Percentiles rank a stretch among this genome's conserved stretches.
Evolutionary conservation across 2,329 filamentous ascomycete species (phyloP).

Genomic region (Zymoseptoria pseudotritici): DNA sequence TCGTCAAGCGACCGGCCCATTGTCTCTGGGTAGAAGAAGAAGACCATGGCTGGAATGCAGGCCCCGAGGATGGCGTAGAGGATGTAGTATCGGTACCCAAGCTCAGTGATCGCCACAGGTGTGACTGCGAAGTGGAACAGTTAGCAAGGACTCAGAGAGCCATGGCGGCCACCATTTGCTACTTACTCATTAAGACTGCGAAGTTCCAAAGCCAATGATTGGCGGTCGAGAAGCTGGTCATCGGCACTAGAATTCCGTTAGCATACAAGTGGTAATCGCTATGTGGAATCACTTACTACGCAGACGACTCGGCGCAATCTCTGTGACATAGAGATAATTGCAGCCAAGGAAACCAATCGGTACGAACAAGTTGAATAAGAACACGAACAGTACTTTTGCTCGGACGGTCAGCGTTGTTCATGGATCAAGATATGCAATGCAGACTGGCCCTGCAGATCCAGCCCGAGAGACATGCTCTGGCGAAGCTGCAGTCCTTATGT

Average conservation of each 20-base stretch:
- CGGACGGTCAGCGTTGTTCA: too few species aligned
- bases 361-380: conserved; percentile 54
- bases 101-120: conserved; percentile 42
- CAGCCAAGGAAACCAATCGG: conserved; percentile 53
- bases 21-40: conserved; percentile 46
- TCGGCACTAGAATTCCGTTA: conserved; percentile 31
- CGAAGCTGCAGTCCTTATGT: not conserved
- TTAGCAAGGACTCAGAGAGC: too few species aligned
- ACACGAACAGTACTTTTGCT: conserved; percentile 45
- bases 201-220: conserved; percentile 49
- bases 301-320: conserved; percentile 47
- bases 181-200: conserved; percentile 35
- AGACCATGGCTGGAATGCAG: conserved; percentile 45
- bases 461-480: too few species aligned
- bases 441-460: too few species aligned
- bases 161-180: too few species aligned
- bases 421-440: too few species aligned
- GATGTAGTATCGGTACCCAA: conserved; percentile 48
- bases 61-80: conserved; percentile 43
- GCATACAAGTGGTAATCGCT: too few species aligned
- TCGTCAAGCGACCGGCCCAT: conserved; percentile 48
- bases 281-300: too few species aligned
- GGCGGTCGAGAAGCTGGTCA: conserved; percentile 50
- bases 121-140: conserved; percentile 24
- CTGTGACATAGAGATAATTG: conserved; percentile 54